Evolutionary conservation across 2,329 filamentous ascomycete species (phyloP), one percentile per base, ranked within the genome.

Genomic region (Furcasterigmium sp.): DNA sequence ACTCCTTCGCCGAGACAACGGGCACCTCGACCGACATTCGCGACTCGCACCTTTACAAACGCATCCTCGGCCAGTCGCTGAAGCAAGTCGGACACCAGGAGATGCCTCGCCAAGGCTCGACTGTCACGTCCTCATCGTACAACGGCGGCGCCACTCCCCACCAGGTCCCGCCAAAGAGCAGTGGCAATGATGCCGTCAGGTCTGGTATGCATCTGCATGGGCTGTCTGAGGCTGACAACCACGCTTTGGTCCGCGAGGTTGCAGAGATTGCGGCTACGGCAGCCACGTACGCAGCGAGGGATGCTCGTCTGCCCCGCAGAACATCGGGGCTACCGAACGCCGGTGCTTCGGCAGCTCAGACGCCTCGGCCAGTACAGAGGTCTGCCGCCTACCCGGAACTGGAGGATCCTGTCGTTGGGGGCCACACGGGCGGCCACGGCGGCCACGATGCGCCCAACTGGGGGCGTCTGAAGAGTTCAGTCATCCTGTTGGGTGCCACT

Each of bases 401-500:
- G 30, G 73, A 76, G 25, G 56, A 60, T 15, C 68, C 49, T 6
- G 52, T 48, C 4, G 54, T 50, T 2, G 49, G 54, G 34, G 54
- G 51, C 30, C 56, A 43, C 17, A 42, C 49, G n/a, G 62, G 62
- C n/a, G 60, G 65, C 13, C 74, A 76, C 41, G 87, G 87, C 37
- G 91, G 91, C 1, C 94, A 98, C 56, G 93, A 98, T 63, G 93
- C 93, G n/a, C 93, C 93, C 5, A 98, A 98, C 61, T 98, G 93
- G 93, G 88, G 91, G 56, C 84, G 90, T 48, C 79, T 77, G 42
- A 97, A 97, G 76, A 95, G 89, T 71, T 78, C 89, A 3, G 72
- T 96, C 37, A 91, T 98, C 46, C 73, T 98, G 11, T 80, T 97
- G 52, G 84, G 81, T 2, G 91, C 94, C 3, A 98, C 93, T 0